Conservation (phyloP, 495 filamentous ascomycete species). For the Hypoxylon subgilvum region DNA sequence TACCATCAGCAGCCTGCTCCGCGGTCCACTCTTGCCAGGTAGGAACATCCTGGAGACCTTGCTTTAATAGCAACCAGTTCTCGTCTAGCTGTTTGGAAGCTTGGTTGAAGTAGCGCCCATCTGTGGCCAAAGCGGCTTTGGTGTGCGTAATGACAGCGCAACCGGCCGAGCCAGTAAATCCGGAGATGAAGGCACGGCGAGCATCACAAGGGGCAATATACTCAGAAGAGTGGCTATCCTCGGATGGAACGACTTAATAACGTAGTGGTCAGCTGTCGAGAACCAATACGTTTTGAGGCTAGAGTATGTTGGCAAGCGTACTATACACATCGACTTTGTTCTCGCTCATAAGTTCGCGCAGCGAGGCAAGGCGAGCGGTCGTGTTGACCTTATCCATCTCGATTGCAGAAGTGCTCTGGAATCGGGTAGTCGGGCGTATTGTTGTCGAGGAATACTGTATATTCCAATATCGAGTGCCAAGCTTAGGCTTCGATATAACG, state of each 20-base stretch:
- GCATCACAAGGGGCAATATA: constrained; percentile 95
- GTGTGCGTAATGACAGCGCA: constrained; percentile 86
- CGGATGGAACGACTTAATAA: constrained; percentile 84
- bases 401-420: constrained; percentile 38
- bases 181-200: constrained; percentile 88
- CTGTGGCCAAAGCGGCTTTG: constrained; percentile 90
- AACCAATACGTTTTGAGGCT: constrained; percentile 1
- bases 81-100: constrained; percentile 87
- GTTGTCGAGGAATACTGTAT: background rate
- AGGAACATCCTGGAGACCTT: constrained; percentile 88
- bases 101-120: constrained; percentile 99
- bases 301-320: constrained; percentile 56
- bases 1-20: constrained; percentile 81
- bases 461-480: constrained; percentile 22
- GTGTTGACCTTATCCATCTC: constrained; percentile 89
- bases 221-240: constrained; percentile 97
- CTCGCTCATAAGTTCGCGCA: constrained; percentile 88
- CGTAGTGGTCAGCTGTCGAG: constrained; percentile 22
- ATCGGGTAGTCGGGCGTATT: constrained; percentile 12
- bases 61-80: constrained; percentile 93
- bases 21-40: constrained; percentile 98
- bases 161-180: constrained; percentile 94
- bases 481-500: constrained; percentile 6
- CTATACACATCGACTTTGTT: constrained; percentile 91
- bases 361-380: constrained; percentile 71